Evolutionary conservation across 2,329 filamentous ascomycete species (phyloP), one percentile per base, ranked within the genome.

Genomic region (Chalaropsis thielavioides): DNA sequence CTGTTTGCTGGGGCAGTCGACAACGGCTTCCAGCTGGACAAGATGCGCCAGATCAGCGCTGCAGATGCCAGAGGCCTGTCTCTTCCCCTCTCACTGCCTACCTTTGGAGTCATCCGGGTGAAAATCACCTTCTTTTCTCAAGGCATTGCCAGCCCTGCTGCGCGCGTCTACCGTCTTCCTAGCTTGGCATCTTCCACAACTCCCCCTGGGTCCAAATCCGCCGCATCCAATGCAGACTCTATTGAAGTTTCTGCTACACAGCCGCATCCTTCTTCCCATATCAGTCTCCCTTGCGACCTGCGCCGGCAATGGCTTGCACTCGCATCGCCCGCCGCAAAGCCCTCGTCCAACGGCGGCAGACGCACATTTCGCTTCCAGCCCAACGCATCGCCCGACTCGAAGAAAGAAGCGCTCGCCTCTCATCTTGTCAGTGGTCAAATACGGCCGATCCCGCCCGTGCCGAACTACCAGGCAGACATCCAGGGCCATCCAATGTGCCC

Each of bases 161-260:
- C 92, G 3, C 83, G 94, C 43, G 85, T 97, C 69, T 99, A 97
- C 75, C 86, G 89, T 15, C 83, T 97, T 17, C 89, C 92, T n/a
- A 2, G 74, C 77, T 1, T 66, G 64, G 1, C 68, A 70, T 0
- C 38, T 56, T 1, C 59, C 70, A 8, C 64, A 66, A 8, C 74
- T 2, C 6, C 22, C 31, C 35, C 5, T 10, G 35, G 8, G 7
- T 38, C 22, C 22, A n/a, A 40, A 41, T n/a, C 41, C 31, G 13
- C 24, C 24, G 15, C 40, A 8, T 8, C 11, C 7, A 8, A 40
- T 3, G 3, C 54, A 3, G 27, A 8, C 24, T 71, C 73, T 27
- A 74, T 76, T 24, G 76, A 81, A 69, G 77, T 82, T 5, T 76
- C 80, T 11, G 76, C 79, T 1, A 78, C 79, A 0, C 71, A 75